Evolutionary conservation across 2,329 filamentous ascomycete species (phyloP), one percentile per base, ranked within the genome.

Genomic region (Helotiales sp.): DNA sequence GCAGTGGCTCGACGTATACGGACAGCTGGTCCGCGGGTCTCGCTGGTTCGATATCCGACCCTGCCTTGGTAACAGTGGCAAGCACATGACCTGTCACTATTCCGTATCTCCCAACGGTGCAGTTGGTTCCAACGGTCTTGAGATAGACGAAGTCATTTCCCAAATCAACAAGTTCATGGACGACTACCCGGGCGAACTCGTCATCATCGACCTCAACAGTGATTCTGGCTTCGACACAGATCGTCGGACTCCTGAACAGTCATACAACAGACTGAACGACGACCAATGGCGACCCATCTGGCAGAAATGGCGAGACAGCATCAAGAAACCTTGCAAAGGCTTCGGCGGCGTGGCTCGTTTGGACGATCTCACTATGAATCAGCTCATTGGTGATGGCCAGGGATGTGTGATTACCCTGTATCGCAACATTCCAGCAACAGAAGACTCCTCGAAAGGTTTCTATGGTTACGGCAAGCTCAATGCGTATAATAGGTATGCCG

Each of bases 151-250:
- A 20, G n/a, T 57, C 1, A 40, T 57, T 40, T 10, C 30, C n/a
- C 54, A 57, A 17, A 57, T 57, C 54, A 57, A 57, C 11, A 57
- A 26, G 30, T 57, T 57, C 32, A 57, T 57, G 54, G 54, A 57
- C 8, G 54, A 57, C 2, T 57, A 37, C 17, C 54, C 54, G 3
- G 54, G 54, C 13, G 54, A 57, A 37, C 54, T 57, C 4, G 30
- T 40, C 32, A 57, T 57, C 54, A 37, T 57, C 32, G 54, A 57
- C 20, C 54, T 57, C 32, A 57, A 57, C 32, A 57, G 17, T 6
- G 54, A 57, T 5, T 57, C 30, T 57, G 54, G 54, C 11, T 57
- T 57, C 32, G 54, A 57, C n/a, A 57, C 54, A 15, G 54, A 57
- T 20, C 30, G 20, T 26, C 54, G 54, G 3, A 57, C 54, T 17